Percentiles rank a stretch among this genome's conserved stretches.
These are phyloP conservation scores for Marvania coccoides DNA, from an alignment of 139 green algal species.

Conservation along the genomic window DNA sequence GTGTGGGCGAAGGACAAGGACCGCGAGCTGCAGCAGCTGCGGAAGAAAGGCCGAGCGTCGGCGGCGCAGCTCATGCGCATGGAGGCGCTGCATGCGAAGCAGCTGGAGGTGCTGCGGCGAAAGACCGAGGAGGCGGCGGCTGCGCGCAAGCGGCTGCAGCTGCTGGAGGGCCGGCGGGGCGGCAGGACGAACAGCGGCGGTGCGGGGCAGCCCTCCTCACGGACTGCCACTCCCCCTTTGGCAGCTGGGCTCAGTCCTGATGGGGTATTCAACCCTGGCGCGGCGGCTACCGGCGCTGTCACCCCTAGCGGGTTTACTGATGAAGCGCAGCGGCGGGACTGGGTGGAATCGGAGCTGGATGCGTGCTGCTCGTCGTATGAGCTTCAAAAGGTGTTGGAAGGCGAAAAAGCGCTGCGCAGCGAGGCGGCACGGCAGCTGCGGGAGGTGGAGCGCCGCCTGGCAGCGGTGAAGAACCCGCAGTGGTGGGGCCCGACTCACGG, in stretches of 20 bases:
- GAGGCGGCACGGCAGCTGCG: conserved; percentile 38
- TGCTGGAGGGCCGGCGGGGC: conserved; percentile 4
- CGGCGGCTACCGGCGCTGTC: neutral
- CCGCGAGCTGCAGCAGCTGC: conserved; percentile 59
- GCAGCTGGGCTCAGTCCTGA: too few relatives aligned
- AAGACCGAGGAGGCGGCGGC: conserved; percentile 87
- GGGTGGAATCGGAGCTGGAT: conserved; percentile 76
- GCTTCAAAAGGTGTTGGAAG: conserved; percentile 57
- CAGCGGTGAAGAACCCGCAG: conserved; percentile 17
- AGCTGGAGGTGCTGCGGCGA: conserved; percentile 80
- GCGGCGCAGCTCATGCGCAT: conserved; percentile 54
- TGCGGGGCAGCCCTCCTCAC: neutral
- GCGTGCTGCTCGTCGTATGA: conserved; percentile 41
- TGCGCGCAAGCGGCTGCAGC: conserved; percentile 59
- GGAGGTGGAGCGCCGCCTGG: conserved; percentile 57
- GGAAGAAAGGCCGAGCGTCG: conserved; percentile 32
- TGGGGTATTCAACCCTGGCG: too few relatives aligned
- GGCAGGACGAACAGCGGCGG: neutral
- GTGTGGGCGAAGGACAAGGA: conserved; percentile 46
- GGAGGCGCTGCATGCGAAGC: conserved; percentile 60
- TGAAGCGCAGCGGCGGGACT: conserved; percentile 53
- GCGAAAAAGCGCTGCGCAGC: conserved; percentile 59
- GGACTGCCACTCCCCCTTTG: neutral
- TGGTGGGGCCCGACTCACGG: conserved; percentile 14
- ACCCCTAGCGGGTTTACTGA: conserved; percentile 20